Evolutionary conservation across 768 basidiomycete species (phyloP), one percentile per base, ranked within the genome.

Genomic region (Rhodotorula kratochvilovae): DNA sequence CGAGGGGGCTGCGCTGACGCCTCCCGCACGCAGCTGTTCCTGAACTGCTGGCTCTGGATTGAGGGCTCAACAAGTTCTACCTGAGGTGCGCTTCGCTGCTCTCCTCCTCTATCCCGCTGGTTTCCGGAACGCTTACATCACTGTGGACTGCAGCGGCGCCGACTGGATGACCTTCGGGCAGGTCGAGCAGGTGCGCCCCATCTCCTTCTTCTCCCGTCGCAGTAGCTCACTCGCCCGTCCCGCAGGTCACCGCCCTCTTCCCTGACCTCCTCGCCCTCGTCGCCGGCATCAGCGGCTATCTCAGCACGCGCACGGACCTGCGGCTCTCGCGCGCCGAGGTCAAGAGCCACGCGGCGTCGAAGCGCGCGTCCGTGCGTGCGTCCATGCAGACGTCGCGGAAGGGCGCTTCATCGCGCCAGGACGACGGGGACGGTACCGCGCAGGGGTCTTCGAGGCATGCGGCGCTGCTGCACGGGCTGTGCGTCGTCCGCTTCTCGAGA

Each of bases 161-260:
- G 68, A 69, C 51, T 31, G 25, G 17, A 8, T 57, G 21, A 70
- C 42, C 23, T 63, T 54, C 25, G 59, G 42, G 3, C 59, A 67
- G 53, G 43, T 67, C 25, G 66, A 60, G 25, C 66, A 58, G 39
- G 57, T 58, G 36, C 46, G 56, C 46, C 33, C 16, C 21, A 2
- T 51, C 57, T 13, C 21, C 25, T 21, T 25, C 56, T 36, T 13
- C 5, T 5, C 13, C 2, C 23, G 27, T 2, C 25, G 36, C 5
- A 25, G 10, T 6, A 46, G 1, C 59, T 27, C 17, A 11, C 23
- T 27, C 31, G 3, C 25, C 5, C 65, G 21, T 42, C 13, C 2
- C 53, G 33, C 55, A 70, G 53, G 16, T 70, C 43, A 65, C 63
- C 2, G 68, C 68, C 19, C 51, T 70, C 29, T 65, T 64, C n/a